Base-by-base conservation (phyloP, 1,284 basidiomycete genomes). In the Naganishia sp. region DNA sequence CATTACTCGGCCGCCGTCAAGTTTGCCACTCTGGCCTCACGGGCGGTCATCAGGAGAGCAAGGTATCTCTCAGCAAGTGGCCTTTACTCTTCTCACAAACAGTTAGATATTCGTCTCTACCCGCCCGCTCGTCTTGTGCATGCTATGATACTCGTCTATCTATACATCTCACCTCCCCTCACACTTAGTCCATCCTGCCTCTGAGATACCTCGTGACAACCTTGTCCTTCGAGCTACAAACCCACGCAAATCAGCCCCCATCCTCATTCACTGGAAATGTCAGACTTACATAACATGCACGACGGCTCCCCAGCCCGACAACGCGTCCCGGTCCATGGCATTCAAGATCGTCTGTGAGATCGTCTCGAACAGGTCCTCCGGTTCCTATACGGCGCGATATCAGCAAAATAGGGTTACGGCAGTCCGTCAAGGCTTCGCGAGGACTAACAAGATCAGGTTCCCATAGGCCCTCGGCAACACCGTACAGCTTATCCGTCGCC, bases 391-490 rank as follows among this genome's bases (percentile, higher is more conserved):
- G n/a, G 18, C 18, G 31, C n/a, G 15, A 2, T 21, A 55, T 46
- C 42, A 39, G 15, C 11, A 23, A 25, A 39, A 1, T 2, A 18
- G 13, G 53, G 16, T 13, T 15, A 10, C 31, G 4, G 31, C n/a
- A 13, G 28, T 23, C 50, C 50, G n/a, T 2, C 10, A 10, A 15
- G 5, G 23, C 6, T 33, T 16, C 43, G 15, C n/a, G 5, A 53
- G 6, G 1, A 78, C 81, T 70, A 70, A 83, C 83, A 77, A 99
- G 83, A 80, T 94, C 92, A 6, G 94, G 93, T 81, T 99, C 95
- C 96, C 96, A 99, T 48, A 99, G 84, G 6, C 94, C 93, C 81
- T 99, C 96, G 48, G 96, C 96, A 72, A 96, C 88, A 88, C 96
- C 96, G 76, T 89, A 98, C 72, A 99, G 82, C 82, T 98, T 98